Evolutionary conservation across 2,329 filamentous ascomycete species (phyloP).

Genomic region (Arthrinium puccinioides): DNA sequence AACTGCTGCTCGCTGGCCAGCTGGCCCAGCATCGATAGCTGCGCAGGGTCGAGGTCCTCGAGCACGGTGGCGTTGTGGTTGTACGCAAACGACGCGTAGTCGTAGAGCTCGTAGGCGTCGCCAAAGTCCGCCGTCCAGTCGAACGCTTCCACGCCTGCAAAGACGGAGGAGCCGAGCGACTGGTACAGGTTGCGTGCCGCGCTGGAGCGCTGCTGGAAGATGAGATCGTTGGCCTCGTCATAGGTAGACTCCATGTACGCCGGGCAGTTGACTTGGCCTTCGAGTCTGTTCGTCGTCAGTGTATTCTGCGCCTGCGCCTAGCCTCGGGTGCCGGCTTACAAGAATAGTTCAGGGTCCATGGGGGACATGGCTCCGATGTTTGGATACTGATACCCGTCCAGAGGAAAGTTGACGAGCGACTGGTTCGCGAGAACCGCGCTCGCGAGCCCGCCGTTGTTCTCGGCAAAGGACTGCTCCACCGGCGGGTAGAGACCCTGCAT

Average conservation of each 20-base stretch:
- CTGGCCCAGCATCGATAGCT: constrained; percentile 46
- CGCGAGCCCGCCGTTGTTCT: constrained; percentile 24
- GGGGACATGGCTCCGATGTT: constrained; percentile 45
- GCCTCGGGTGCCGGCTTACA: no score
- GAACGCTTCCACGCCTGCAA: constrained; percentile 28
- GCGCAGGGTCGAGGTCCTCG: constrained; percentile 28
- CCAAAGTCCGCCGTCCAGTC: constrained; percentile 30
- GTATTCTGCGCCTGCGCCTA: no score
- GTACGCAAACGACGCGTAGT: constrained; percentile 47
- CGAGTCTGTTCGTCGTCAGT: constrained; percentile 20
- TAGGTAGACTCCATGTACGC: constrained; percentile 26
- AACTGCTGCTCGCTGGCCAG: constrained; percentile 66
- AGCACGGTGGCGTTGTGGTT: constrained; percentile 40
- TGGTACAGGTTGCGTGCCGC: constrained; percentile 31
- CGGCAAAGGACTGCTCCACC: constrained; percentile 31
- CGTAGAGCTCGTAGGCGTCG: constrained; percentile 47
- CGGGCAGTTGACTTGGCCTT: constrained; percentile 30
- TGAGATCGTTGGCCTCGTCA: constrained; percentile 13
- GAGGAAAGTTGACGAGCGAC: constrained; percentile 53
- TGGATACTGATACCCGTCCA: constrained; percentile 77
- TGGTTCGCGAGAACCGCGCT: constrained; percentile 53
- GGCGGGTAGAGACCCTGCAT: constrained; percentile 82
- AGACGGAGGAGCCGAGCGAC: constrained; percentile 27
- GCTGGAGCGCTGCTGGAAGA: constrained; percentile 12
- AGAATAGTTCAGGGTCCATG: background rate